Conservation (phyloP, 2,329 filamentous ascomycete species). For the Aspergillus tubingensis region DNA sequence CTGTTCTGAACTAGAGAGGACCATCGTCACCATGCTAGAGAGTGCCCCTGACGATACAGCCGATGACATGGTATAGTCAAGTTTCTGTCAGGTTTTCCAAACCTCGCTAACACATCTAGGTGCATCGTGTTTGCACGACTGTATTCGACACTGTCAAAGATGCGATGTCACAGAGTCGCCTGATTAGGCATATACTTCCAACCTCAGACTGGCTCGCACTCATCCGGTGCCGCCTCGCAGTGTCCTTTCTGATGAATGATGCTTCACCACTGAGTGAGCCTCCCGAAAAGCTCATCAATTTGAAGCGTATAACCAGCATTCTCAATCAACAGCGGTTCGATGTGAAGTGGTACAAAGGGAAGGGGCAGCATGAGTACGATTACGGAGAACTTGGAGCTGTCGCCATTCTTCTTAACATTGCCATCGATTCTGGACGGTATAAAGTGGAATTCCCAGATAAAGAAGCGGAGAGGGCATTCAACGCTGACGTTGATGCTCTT, state of each 20-base stretch:
- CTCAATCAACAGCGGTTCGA: conserved; percentile 37
- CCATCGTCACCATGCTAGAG: conserved; percentile 35
- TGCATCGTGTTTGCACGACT: conserved; percentile 29
- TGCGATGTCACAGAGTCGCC: conserved; percentile 40
- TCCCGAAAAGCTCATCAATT: conserved; percentile 28
- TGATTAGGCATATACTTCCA: conserved; percentile 45
- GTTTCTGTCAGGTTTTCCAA: background rate
- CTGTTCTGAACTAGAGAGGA: conserved; percentile 36
- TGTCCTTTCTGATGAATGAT: conserved; percentile 38
- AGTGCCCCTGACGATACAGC: conserved; percentile 23
- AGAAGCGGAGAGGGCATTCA: conserved; percentile 58
- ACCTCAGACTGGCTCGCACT: conserved; percentile 38
- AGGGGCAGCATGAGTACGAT: conserved; percentile 46
- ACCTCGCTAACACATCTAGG: conserved; percentile 26
- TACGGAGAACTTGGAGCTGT: conserved; percentile 69
- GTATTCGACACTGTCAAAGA: conserved; percentile 41
- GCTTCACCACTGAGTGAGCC: conserved; percentile 30
- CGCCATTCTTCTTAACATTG: conserved; percentile 70
- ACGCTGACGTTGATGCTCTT: conserved; percentile 69
- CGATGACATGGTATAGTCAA: conserved; percentile 25
- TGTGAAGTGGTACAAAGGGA: conserved; percentile 29
- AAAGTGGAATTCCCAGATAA: conserved; percentile 33
- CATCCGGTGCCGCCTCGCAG: conserved; percentile 44
- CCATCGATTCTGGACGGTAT: conserved; percentile 65
- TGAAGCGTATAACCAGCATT: conserved; percentile 32